Percentiles rank a stretch among this genome's conserved stretches.
phyloP scores from a whole-genome alignment of 257 asterid genomes.

The Rehmannia glutinosa region DNA sequence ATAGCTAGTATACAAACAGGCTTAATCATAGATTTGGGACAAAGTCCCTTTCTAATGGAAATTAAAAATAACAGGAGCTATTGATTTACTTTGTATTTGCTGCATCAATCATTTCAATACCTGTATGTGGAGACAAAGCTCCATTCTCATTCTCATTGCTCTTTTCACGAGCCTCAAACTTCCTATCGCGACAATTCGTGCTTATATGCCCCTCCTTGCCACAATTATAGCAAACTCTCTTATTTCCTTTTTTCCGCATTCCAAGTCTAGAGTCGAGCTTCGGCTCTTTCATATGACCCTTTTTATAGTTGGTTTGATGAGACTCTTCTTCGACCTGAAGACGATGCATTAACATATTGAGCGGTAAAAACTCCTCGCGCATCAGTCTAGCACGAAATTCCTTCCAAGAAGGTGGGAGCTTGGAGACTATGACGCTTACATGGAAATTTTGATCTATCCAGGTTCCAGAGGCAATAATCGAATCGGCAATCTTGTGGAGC shows the following conservation, averaged over 20 bases:
- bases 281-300: constrained; percentile 10
- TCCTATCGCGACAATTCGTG: constrained; percentile 34
- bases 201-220: constrained; percentile 48
- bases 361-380: constrained; percentile 41
- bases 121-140: constrained; percentile 5
- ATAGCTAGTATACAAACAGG: not conserved
- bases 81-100: constrained; percentile 8
- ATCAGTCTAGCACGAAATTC: constrained; percentile 49
- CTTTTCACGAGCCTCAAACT: constrained; percentile 20
- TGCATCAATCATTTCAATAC: constrained; percentile 11
- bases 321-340: constrained; percentile 57
- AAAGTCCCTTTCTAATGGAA: not conserved
- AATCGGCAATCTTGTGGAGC: constrained; percentile 46
- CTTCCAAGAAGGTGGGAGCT: constrained; percentile 79
- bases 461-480: constrained; percentile 47
- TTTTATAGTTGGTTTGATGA: constrained; percentile 16
- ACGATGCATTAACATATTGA: constrained; percentile 41
- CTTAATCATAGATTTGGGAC: too few species aligned
- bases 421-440: constrained; percentile 46
- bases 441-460: constrained; percentile 62
- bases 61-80: not conserved
- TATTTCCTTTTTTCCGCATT: constrained; percentile 20
- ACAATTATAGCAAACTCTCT: constrained; percentile 43
- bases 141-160: constrained; percentile 24
- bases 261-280: constrained; percentile 23